These are phyloP conservation scores for Paecilomyces variotii DNA, from an alignment of 2,329 filamentous ascomycete genomes.

Conservation along the genomic window DNA sequence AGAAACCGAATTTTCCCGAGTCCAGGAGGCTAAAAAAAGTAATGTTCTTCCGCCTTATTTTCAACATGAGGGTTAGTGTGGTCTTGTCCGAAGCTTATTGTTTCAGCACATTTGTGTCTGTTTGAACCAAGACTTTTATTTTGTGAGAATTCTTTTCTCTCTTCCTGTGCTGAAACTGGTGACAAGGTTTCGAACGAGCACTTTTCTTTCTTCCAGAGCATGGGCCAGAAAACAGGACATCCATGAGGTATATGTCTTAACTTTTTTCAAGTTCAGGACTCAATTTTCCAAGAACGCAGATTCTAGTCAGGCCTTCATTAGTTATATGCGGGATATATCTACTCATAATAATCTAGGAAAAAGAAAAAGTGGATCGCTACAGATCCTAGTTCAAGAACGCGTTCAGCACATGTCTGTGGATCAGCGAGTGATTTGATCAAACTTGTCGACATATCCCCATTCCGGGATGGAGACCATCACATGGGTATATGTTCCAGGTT, in stretches of 20 bases:
- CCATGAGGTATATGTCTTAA: background rate
- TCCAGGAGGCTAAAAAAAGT: too few species aligned
- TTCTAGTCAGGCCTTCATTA: background rate
- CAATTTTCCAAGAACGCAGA: background rate
- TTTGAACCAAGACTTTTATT: too few species aligned
- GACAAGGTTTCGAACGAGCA: too few species aligned
- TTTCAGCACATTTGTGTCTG: background rate
- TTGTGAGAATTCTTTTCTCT: too few species aligned
- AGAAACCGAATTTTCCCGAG: too few species aligned
- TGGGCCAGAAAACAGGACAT: background rate
- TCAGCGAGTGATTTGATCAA: background rate
- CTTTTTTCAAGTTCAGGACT: background rate
- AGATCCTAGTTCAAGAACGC: too few species aligned
- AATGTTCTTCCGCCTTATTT: too few species aligned
- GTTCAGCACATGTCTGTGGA: background rate
- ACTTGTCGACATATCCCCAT: background rate
- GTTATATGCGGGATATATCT: background rate
- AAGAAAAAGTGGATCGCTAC: too few species aligned
- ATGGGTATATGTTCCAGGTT: background rate
- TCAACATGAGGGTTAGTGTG: background rate
- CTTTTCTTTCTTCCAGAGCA: too few species aligned
- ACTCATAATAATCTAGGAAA: too few species aligned
- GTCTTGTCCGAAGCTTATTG: background rate
- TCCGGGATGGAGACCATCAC: background rate
- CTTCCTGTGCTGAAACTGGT: too few species aligned